Evolutionary conservation across 2,329 filamentous ascomycete genomes (phyloP), one percentile per base, ranked within the genome.

Genomic region (Ophiostoma ulmi): DNA sequence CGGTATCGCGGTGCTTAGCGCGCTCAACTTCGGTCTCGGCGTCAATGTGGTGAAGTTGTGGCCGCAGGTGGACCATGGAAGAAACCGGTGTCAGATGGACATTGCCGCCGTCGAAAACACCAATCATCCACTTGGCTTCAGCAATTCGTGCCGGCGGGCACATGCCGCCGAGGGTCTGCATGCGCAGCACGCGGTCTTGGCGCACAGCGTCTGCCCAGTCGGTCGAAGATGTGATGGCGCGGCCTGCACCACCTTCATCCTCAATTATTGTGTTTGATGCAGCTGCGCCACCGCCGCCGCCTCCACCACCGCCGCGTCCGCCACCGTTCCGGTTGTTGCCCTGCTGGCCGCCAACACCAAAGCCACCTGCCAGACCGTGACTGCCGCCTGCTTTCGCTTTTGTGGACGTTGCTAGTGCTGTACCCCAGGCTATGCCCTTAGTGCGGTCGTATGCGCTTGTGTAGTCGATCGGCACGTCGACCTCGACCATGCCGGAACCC

Each of bases 41-140:
- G 80, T 98, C 95, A 75, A 98, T 85, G 80, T 98, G 93, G 80
- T 97, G 93, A 73, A 97, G 91, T 77, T 97, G 92, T 0, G 95
- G 93, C 4, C 94, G 91, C 77, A 99, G 88, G 78, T 97, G 92
- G 61, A 97, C 91, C 64, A 97, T 87, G 1, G 92, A 90, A 58
- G 90, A 88, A 65, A 96, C 87, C 35, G 91, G 91, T 0, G 93
- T 96, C 55, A 98, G 87, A 80, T 97, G 93, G 11, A 97, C 83
- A 77, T 96, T 89, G 75, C 92, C 87, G 69, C 90, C 90, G 77
- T 90, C 87, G 78, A 98, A 97, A n/a, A 93, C 90, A 38, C 93
- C 95, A 68, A 97, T 85, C 89, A 97, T 96, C 81, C 97, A 97
- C 74, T 92, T 90, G 31, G 90, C 90, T 74, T 90, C 87, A 74